Conservation (phyloP, 192 early-diverging fungal genomes). For the Pilobolus umbonatus region DNA sequence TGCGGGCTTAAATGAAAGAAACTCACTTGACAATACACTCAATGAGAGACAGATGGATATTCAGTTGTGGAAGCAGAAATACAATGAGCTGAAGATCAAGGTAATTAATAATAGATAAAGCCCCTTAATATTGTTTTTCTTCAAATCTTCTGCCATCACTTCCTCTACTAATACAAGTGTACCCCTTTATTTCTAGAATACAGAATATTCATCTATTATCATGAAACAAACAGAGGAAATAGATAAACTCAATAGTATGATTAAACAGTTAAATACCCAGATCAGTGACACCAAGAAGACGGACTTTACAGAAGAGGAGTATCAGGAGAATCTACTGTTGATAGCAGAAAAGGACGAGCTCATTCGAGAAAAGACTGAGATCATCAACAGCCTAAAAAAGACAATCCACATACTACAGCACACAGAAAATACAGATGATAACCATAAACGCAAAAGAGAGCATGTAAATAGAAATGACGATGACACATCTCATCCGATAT, state of each 20-base stretch:
- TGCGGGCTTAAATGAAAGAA: too few relatives aligned
- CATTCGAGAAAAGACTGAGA: slow-evolving; percentile 3
- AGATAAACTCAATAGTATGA: slow-evolving; percentile 24
- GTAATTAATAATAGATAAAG: not conserved
- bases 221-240: slow-evolving; percentile 26
- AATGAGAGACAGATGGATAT: too few relatives aligned
- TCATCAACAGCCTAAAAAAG: slow-evolving; percentile 3
- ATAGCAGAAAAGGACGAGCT: slow-evolving; percentile 5
- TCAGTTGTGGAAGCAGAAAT: slow-evolving; percentile 13
- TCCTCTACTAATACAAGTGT: not conserved
- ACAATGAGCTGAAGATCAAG: slow-evolving; percentile 15
- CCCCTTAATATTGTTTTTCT: not conserved
- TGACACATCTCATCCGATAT: too few relatives aligned
- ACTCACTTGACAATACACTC: too few relatives aligned
- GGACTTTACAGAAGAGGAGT: too few relatives aligned
- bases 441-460: too few relatives aligned
- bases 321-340: too few relatives aligned
- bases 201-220: slow-evolving; percentile 28
- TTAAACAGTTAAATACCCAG: too few relatives aligned
- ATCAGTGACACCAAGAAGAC: too few relatives aligned
- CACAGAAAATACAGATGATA: not conserved
- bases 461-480: too few relatives aligned
- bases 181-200: slow-evolving; percentile 19
- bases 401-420: slow-evolving; percentile 1
- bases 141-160: too few relatives aligned